These are phyloP conservation scores for Anacardium occidentale DNA, from an alignment of 345 rosid species.

Conservation along the genomic window DNA sequence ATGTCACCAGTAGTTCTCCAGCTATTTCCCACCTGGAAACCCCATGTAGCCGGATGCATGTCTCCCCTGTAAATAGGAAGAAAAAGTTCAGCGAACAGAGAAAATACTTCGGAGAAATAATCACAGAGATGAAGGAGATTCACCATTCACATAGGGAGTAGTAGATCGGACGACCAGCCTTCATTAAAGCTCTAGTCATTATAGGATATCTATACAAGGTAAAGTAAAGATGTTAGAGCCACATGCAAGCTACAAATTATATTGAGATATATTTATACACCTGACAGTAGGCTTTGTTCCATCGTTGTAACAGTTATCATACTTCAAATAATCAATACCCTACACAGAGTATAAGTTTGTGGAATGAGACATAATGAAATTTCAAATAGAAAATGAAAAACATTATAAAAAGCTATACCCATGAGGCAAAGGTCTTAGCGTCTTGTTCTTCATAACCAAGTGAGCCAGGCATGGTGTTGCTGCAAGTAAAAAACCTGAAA, in stretches of 20 bases:
- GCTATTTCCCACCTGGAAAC: slow-evolving; percentile 67
- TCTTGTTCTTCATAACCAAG: slow-evolving; percentile 83
- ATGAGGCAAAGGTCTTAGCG: slow-evolving; percentile 81
- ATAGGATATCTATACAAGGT: slow-evolving; percentile 55
- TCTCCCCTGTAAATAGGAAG: slow-evolving; percentile 54
- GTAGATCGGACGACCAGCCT: slow-evolving; percentile 70
- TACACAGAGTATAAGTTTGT: slow-evolving; percentile 20
- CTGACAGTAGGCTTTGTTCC: slow-evolving; percentile 65
- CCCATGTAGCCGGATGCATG: slow-evolving; percentile 89
- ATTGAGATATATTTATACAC: slow-evolving; percentile 25
- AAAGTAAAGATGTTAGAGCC: background rate
- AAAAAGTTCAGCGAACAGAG: background rate
- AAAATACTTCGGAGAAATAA: background rate
- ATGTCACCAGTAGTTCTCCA: slow-evolving; percentile 93
- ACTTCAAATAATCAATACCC: slow-evolving; percentile 91
- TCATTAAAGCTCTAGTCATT: slow-evolving; percentile 75
- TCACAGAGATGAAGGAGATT: background rate
- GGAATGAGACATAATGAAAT: too few species aligned
- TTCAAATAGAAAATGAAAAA: too few species aligned
- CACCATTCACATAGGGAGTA: slow-evolving; percentile 90
- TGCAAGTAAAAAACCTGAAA: slow-evolving; percentile 72
- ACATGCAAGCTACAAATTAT: background rate
- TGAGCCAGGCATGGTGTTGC: slow-evolving; percentile 85
- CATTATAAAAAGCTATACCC: slow-evolving; percentile 44
- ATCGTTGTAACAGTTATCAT: slow-evolving; percentile 71